These are phyloP conservation scores for Meredithiella fracta DNA, from an alignment of 2,329 filamentous ascomycete species.

Conservation along the genomic window DNA sequence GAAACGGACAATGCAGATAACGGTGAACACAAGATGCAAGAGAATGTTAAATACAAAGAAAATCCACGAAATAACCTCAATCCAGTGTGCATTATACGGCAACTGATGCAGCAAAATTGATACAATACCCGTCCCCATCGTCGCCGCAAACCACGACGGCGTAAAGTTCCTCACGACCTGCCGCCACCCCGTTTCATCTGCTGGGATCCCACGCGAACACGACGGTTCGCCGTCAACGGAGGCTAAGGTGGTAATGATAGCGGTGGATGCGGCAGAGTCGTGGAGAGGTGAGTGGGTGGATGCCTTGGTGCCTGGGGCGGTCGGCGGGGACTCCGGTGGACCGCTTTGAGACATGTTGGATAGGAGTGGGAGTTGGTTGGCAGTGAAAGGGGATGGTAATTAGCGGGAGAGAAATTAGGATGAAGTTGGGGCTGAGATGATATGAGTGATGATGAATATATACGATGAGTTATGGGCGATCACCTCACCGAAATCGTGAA, in stretches of 20 bases:
- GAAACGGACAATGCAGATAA: slow-evolving; percentile 43
- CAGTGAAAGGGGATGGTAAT: neutral
- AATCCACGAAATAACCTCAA: slow-evolving; percentile 41
- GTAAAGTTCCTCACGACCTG: slow-evolving; percentile 34
- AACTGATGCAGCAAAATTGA: slow-evolving; percentile 45
- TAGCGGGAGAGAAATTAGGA: neutral
- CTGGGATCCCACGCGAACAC: neutral
- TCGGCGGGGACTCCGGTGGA: neutral
- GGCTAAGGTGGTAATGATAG: neutral
- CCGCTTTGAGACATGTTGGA: neutral
- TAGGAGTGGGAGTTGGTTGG: neutral
- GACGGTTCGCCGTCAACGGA: neutral
- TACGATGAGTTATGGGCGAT: no score
- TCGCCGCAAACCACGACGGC: slow-evolving; percentile 43
- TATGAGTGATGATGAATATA: no score
- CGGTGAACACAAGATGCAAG: slow-evolving; percentile 38
- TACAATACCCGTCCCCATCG: slow-evolving; percentile 54
- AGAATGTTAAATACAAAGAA: slow-evolving; percentile 44
- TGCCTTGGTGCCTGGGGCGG: neutral
- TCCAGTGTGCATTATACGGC: slow-evolving; percentile 41
- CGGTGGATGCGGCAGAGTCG: neutral
- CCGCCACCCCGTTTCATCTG: slow-evolving; percentile 26
- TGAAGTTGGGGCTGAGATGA: no score
- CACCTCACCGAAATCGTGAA: no score
- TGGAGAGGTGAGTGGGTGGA: neutral